Conservation (phyloP, 1,139 yeast genomes). For the Pichia sp. region DNA sequence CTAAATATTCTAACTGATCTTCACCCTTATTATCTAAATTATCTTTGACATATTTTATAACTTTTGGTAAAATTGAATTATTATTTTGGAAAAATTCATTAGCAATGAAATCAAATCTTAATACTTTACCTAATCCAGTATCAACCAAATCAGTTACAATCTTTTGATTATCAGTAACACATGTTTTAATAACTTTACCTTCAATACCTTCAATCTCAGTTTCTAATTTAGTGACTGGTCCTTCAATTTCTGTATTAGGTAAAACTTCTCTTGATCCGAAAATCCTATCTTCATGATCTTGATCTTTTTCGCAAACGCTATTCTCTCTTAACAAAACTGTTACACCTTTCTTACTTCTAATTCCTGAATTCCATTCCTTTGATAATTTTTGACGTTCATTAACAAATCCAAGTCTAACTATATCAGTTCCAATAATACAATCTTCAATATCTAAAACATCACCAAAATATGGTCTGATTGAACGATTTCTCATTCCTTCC, state of each 20-base stretch:
- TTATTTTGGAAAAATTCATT: conserved; percentile 96
- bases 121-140: conserved; percentile 37
- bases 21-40: conserved; percentile 44
- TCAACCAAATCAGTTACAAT: conserved; percentile 70
- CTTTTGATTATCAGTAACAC: conserved; percentile 67
- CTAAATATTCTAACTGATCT: conserved; percentile 53
- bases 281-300: conserved; percentile 18
- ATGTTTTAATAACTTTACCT: conserved; percentile 35
- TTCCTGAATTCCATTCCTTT: conserved; percentile 13
- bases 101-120: conserved; percentile 77
- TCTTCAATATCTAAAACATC: conserved; percentile 82
- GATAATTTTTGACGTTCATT: conserved; percentile 58
- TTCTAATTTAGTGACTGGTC: conserved; percentile 18
- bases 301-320: conserved; percentile 35
- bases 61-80: conserved; percentile 79
- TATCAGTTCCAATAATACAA: conserved; percentile 80
- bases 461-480: conserved; percentile 26
- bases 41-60: conserved; percentile 71
- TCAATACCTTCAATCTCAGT: conserved; percentile 15
- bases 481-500: conserved; percentile 12
- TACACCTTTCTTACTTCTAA: conserved; percentile 54
- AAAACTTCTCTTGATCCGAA: no score
- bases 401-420: conserved; percentile 67
- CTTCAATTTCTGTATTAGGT: no score
- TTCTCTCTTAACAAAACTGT: conserved; percentile 81